phyloP scores from a whole-genome alignment of 1,139 yeast genomes.

The Pneumocystis canis region DNA sequence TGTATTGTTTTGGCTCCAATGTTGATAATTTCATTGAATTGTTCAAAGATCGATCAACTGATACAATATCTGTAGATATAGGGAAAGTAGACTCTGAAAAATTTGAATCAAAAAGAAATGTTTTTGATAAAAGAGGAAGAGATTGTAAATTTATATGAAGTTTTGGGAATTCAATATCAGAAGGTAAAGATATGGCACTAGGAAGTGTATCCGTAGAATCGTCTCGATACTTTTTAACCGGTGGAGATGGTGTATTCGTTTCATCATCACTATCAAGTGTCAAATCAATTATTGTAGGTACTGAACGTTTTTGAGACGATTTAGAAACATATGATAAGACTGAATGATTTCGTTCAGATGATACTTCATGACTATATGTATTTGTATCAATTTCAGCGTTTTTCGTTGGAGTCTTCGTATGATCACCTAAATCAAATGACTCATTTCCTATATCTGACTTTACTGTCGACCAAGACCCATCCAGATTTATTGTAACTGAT shows the following conservation, averaged over 20 bases:
- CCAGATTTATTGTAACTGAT: slow-evolving; percentile 25
- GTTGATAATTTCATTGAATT: not conserved
- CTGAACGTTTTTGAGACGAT: slow-evolving; percentile 8
- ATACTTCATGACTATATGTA: not conserved
- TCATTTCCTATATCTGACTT: slow-evolving; percentile 14
- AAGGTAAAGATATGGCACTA: not conserved
- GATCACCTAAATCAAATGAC: slow-evolving; percentile 12
- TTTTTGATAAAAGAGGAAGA: not conserved
- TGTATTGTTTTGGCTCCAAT: not conserved
- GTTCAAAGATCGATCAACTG: not conserved
- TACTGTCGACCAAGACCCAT: slow-evolving; percentile 26
- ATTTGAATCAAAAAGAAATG: not conserved
- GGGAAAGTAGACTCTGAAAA: not conserved
- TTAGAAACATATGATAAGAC: not conserved
- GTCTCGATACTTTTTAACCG: not conserved
- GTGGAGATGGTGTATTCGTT: slow-evolving; percentile 2
- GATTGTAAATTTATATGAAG: not conserved
- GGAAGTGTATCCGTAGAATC: not conserved
- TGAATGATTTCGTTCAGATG: slow-evolving; percentile 1
- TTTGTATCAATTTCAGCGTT: not conserved
- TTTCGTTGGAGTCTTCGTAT: not conserved
- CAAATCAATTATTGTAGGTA: slow-evolving; percentile 16
- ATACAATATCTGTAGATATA: not conserved
- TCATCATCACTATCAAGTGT: slow-evolving; percentile 19
- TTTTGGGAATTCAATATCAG: not conserved